Percentiles rank a stretch among this genome's conserved stretches.
These are phyloP conservation scores for Termitomyces sp. DNA, from an alignment of 768 basidiomycete species.

Conservation along the genomic window DNA sequence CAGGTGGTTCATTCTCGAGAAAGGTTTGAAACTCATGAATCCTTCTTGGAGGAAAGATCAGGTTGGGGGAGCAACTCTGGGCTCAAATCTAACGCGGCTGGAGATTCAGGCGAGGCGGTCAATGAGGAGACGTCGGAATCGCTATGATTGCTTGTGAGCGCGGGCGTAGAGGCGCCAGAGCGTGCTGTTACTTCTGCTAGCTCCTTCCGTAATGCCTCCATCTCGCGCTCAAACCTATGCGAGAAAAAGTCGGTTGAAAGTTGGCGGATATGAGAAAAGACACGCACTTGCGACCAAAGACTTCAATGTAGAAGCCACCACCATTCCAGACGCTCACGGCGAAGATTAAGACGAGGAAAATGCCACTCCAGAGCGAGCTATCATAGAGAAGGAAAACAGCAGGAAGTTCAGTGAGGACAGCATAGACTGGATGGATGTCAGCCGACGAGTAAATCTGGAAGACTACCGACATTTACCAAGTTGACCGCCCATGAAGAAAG, in stretches of 20 bases:
- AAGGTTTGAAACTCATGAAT: constrained; percentile 1
- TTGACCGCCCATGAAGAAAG: constrained; percentile 82
- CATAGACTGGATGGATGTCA: constrained; percentile 54
- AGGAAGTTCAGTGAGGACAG: constrained; percentile 80
- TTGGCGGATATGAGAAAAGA: not conserved
- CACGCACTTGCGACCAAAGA: constrained; percentile 91
- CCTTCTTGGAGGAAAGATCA: constrained; percentile 8
- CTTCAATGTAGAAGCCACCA: constrained; percentile 93
- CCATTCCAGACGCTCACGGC: constrained; percentile 94
- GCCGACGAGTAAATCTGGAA: not conserved
- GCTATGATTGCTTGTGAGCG: constrained; percentile 6
- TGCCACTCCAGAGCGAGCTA: constrained; percentile 69
- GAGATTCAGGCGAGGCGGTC: constrained; percentile 5
- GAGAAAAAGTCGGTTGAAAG: constrained; percentile 7
- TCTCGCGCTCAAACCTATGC: constrained; percentile 82
- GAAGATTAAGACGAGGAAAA: constrained; percentile 78
- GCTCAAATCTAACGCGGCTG: constrained; percentile 9
- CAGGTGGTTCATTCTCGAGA: not conserved
- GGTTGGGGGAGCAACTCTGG: constrained; percentile 6
- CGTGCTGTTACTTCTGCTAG: constrained; percentile 65
- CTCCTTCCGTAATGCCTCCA: constrained; percentile 87
- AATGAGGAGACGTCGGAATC: constrained; percentile 13
- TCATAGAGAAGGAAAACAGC: constrained; percentile 82
- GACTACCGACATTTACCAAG: constrained; percentile 44
- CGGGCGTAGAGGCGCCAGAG: constrained; percentile 51